A percentile compares a stretch with the other conserved stretches of the same genome.
phyloP scores from a whole-genome alignment of 192 early-diverging fungal genomes.

The Kappamyces sp. region DNA sequence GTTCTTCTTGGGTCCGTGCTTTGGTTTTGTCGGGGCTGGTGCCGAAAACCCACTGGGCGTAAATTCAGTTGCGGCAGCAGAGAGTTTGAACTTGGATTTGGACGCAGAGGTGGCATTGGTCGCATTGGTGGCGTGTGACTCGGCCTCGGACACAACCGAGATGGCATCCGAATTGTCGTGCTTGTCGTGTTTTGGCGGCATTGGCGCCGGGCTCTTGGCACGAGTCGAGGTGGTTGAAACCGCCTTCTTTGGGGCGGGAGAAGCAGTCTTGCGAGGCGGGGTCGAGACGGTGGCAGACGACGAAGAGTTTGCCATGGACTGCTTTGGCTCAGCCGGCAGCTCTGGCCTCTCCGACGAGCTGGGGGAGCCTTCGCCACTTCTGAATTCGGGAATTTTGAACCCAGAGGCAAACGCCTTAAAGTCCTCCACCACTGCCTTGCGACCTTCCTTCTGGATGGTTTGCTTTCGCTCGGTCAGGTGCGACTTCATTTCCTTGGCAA shows the following conservation, averaged over 20 bases:
- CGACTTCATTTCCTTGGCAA: constrained; percentile 4
- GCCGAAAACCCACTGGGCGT: constrained; percentile 1
- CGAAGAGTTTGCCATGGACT: too few relatives aligned
- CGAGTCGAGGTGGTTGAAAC: background rate
- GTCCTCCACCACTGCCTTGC: constrained; percentile 4
- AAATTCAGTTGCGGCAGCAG: constrained; percentile 12
- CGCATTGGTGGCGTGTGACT: constrained; percentile 9
- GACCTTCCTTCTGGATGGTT: constrained; percentile 7
- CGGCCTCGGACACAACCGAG: constrained; percentile 9
- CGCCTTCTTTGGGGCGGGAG: background rate
- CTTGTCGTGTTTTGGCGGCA: background rate
- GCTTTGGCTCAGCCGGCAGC: background rate
- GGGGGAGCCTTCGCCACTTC: background rate
- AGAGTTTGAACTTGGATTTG: constrained; percentile 2
- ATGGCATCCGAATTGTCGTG: background rate
- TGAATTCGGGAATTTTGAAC: background rate
- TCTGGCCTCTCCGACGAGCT: background rate
- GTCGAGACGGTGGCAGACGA: background rate
- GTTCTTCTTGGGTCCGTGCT: background rate
- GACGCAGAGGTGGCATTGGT: constrained; percentile 9
- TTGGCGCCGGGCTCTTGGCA: constrained; percentile 1
- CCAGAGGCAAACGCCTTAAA: constrained; percentile 5
- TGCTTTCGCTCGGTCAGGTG: constrained; percentile 8
- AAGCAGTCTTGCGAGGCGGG: background rate
- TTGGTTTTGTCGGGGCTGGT: background rate